Evolutionary conservation across 2,329 filamentous ascomycete genomes (phyloP), one percentile per base, ranked within the genome.

Genomic region (Tympanopsis confertula): DNA sequence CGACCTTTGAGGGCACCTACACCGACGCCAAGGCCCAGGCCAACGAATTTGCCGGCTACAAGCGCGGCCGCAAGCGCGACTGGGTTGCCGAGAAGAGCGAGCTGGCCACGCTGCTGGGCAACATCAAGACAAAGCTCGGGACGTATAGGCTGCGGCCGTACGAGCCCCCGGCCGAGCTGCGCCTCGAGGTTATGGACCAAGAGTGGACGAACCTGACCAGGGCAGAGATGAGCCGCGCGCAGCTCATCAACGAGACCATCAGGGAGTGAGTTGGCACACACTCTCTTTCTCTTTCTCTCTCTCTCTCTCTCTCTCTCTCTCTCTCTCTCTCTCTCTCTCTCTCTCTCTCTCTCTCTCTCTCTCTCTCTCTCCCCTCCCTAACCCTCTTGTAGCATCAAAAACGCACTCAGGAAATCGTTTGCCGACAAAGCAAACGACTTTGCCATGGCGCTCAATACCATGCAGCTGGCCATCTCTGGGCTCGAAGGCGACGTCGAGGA

Each of bases 71-170:
- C 61, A 98, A 98, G 68, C 76, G 91, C 42, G 78, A 85, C 41
- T 96, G 91, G 91, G 91, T 98, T 19, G 91, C 86, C 1, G 91
- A 98, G 63, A 96, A 95, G 69, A 94, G 87, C 41, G 91, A 98
- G 53, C 68, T 98, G 40, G 86, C 88, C 26, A 91, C 89, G 4
- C 64, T 98, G 43, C 65, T 98, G 39, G 91, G 91, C 24, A 98
- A 98, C 59, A 96, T 98, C 70, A 96, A 95, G 68, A 98, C 91
- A 1, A 98, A 98, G 59, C 69, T 98, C 49, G 88, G 86, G 49
- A 98, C 91, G 29, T 98, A 98, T 57, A 78, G 88, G 36, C 63
- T 98, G 39, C 77, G 86, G 44, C 82, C 89, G 5, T 98, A 98
- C 52, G 83, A 94, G 36, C 91, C 91, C 24, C 91, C 91, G 3